Percentiles rank a stretch among this genome's conserved stretches.
Conservation (phyloP, 164 flowering plant genomes). For the Liquidambar formosana region DNA sequence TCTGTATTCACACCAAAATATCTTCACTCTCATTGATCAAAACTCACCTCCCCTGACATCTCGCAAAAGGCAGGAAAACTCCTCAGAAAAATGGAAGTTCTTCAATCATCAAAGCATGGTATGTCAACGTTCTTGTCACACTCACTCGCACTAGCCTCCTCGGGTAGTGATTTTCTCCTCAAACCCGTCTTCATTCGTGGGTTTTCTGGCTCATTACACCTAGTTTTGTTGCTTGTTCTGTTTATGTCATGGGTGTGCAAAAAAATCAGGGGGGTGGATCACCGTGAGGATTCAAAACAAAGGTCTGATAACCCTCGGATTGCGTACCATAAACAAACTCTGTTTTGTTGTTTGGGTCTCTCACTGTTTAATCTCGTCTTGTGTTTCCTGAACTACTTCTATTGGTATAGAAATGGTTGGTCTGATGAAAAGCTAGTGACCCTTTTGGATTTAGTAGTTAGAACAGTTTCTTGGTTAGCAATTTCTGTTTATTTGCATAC, state of each 20-base stretch:
- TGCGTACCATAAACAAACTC: slow-evolving; percentile 29
- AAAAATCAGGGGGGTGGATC: slow-evolving; percentile 14
- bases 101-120: slow-evolving; percentile 7
- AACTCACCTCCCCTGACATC: too few relatives aligned
- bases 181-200: slow-evolving; percentile 52
- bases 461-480: slow-evolving; percentile 50
- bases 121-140: slow-evolving; percentile 13
- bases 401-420: too few relatives aligned
- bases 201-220: slow-evolving; percentile 48
- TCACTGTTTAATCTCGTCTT: slow-evolving; percentile 48
- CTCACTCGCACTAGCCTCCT: slow-evolving; percentile 1
- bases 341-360: slow-evolving; percentile 42
- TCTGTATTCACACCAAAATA: too few relatives aligned
- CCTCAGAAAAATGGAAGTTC: slow-evolving; percentile 23
- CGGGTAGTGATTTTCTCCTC: slow-evolving; percentile 29
- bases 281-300: slow-evolving; percentile 18
- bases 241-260: slow-evolving; percentile 36
- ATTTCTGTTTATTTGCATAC: slow-evolving; percentile 41
- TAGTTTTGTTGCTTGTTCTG: slow-evolving; percentile 43
- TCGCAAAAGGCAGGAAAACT: background rate
- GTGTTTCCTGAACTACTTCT: too few relatives aligned
- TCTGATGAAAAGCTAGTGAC: too few relatives aligned
- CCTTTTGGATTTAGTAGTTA: too few relatives aligned
- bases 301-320: slow-evolving; percentile 14
- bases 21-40: too few relatives aligned